Conservation (phyloP, 2,329 filamentous ascomycete species). For the Chaetomiaceae sp. region DNA sequence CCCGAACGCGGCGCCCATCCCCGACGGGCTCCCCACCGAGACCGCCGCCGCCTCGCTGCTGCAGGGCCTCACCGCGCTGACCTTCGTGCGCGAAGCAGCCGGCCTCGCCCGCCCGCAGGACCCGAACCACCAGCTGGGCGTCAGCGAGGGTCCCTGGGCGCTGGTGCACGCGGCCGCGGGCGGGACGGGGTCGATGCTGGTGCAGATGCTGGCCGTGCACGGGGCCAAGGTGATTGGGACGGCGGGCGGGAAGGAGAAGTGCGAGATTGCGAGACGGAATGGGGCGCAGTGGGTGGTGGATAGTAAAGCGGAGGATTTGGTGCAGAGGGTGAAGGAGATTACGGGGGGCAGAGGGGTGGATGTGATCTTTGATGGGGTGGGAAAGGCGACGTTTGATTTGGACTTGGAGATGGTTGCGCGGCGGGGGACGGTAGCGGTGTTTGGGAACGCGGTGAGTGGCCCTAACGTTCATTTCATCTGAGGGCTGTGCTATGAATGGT, state of each 20-base stretch:
- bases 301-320: constrained; percentile 58
- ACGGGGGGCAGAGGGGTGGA: constrained; percentile 69
- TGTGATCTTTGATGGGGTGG: constrained; percentile 82
- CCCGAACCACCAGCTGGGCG: constrained; percentile 39
- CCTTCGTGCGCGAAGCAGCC: constrained; percentile 66
- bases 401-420: constrained; percentile 68
- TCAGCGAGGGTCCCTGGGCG: constrained; percentile 73
- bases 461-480: not conserved
- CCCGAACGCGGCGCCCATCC: constrained; percentile 53
- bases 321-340: constrained; percentile 58
- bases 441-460: constrained; percentile 70
- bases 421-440: constrained; percentile 74
- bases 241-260: constrained; percentile 68
- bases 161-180: constrained; percentile 84
- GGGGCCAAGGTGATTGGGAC: constrained; percentile 79
- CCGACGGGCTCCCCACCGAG: constrained; percentile 55
- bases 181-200: constrained; percentile 71
- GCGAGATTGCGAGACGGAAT: constrained; percentile 61
- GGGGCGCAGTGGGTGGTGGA: constrained; percentile 71
- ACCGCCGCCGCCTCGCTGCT: constrained; percentile 66
- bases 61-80: constrained; percentile 79
- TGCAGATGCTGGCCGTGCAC: constrained; percentile 66
- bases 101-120: constrained; percentile 13
- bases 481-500: too few species aligned
- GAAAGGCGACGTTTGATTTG: constrained; percentile 77